Evolutionary conservation across 2,329 filamentous ascomycete genomes (phyloP).

Genomic region (Alternaria brassicicola): DNA sequence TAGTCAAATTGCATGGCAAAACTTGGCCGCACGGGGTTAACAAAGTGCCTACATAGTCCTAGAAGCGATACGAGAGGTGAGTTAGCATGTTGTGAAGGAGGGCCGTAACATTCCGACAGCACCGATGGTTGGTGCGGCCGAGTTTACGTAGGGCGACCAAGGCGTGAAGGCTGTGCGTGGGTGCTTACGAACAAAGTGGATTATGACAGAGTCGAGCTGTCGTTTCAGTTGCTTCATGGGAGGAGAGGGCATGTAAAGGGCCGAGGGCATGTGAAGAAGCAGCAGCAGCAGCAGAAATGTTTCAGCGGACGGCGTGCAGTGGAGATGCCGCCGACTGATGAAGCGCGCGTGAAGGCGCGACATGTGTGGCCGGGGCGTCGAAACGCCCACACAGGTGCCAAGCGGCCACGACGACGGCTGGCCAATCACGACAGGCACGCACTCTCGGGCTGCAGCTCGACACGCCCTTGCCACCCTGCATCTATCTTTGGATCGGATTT

Average conservation of each 20-base stretch:
- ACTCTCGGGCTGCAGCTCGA: background rate
- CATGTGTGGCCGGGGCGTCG: slow-evolving; percentile 1
- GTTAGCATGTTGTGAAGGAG: slow-evolving; percentile 29
- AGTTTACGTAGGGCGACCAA: slow-evolving; percentile 16
- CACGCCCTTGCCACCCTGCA: slow-evolving; percentile 9
- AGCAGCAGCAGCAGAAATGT: slow-evolving; percentile 6
- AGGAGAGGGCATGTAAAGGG: background rate
- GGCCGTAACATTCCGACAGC: background rate
- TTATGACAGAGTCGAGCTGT: slow-evolving; percentile 63
- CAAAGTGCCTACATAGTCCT: slow-evolving; percentile 44
- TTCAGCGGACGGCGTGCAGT: slow-evolving; percentile 7
- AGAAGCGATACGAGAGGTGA: slow-evolving; percentile 16
- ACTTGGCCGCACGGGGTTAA: slow-evolving; percentile 11
- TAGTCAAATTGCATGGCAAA: slow-evolving; percentile 12
- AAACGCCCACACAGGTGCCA: slow-evolving; percentile 1
- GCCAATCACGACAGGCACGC: background rate
- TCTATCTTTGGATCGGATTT: slow-evolving; percentile 16
- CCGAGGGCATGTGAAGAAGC: background rate
- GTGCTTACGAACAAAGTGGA: slow-evolving; percentile 72
- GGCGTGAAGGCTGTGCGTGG: slow-evolving; percentile 27
- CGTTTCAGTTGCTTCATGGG: slow-evolving; percentile 32
- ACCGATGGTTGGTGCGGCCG: background rate
- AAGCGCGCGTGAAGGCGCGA: slow-evolving; percentile 12
- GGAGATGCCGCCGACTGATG: background rate
- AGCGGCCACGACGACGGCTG: background rate